These are phyloP conservation scores for Fusarium sp. DNA, from an alignment of 2,329 filamentous ascomycete species.

Conservation along the genomic window DNA sequence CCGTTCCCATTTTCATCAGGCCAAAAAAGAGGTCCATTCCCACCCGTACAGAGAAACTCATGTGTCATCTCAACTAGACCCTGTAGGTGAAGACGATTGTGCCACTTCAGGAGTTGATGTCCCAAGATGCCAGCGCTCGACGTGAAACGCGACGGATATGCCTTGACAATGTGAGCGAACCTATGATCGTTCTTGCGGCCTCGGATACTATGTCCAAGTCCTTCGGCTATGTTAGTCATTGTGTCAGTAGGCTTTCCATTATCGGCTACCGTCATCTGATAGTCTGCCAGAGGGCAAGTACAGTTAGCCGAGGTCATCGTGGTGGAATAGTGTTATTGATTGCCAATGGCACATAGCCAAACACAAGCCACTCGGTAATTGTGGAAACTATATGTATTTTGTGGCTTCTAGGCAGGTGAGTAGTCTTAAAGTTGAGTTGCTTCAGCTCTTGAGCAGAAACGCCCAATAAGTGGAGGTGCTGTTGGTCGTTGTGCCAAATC, in stretches of 20 bases:
- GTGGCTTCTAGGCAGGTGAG: background rate
- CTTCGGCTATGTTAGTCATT: background rate
- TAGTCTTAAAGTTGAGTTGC: background rate
- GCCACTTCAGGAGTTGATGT: background rate
- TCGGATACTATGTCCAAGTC: background rate
- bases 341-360: background rate
- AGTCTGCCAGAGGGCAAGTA: slow-evolving; percentile 1
- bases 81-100: accelerated
- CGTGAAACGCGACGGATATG: background rate
- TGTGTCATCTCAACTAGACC: slow-evolving; percentile 20
- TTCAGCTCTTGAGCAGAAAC: background rate
- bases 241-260: background rate
- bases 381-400: background rate
- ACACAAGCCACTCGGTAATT: background rate
- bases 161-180: background rate
- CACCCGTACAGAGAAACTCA: background rate
- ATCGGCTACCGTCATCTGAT: background rate
- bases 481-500: background rate
- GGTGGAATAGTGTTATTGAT: background rate
- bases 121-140: background rate
- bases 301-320: background rate
- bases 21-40: slow-evolving; percentile 4
- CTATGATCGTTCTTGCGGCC: background rate
- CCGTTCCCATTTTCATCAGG: background rate
- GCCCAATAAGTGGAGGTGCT: background rate